Conservation (phyloP, 83 land plant genomes). For the Thuja plicata region DNA sequence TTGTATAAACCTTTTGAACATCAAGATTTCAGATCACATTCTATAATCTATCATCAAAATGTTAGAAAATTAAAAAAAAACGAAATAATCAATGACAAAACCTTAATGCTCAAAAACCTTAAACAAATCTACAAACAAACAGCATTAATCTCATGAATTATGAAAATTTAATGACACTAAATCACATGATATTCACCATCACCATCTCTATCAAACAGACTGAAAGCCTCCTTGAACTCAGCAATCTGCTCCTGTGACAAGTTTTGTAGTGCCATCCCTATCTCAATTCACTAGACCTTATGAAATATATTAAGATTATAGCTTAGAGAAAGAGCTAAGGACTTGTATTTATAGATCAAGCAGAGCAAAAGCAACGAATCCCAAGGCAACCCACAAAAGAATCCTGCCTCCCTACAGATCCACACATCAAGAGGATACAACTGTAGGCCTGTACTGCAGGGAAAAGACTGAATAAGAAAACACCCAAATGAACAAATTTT, state of each 20-base stretch:
- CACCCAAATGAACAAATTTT: not conserved
- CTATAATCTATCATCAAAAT: no score
- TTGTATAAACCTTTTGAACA: no score
- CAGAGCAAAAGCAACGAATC: not conserved
- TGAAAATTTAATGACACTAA: no score
- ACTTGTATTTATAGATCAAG: slow-evolving; percentile 5
- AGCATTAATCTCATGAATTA: no score
- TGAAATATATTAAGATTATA: not conserved
- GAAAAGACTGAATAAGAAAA: not conserved
- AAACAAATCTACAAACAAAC: no score
- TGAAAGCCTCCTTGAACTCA: slow-evolving; percentile 22
- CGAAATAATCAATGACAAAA: no score
- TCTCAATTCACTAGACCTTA: not conserved
- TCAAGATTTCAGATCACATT: no score
- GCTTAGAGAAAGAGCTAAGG: not conserved
- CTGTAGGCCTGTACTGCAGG: not conserved
- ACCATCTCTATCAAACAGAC: slow-evolving; percentile 17
- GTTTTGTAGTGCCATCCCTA: not conserved
- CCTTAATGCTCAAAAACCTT: no score
- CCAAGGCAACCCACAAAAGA: not conserved
- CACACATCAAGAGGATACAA: not conserved
- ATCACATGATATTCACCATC: slow-evolving; percentile 12
- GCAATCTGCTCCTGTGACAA: slow-evolving; percentile 18
- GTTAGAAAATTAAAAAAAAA: no score
- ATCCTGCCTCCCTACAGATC: not conserved